Evolutionary conservation across 306 rosid species (phyloP).

Genomic region (Pyrus communis): DNA sequence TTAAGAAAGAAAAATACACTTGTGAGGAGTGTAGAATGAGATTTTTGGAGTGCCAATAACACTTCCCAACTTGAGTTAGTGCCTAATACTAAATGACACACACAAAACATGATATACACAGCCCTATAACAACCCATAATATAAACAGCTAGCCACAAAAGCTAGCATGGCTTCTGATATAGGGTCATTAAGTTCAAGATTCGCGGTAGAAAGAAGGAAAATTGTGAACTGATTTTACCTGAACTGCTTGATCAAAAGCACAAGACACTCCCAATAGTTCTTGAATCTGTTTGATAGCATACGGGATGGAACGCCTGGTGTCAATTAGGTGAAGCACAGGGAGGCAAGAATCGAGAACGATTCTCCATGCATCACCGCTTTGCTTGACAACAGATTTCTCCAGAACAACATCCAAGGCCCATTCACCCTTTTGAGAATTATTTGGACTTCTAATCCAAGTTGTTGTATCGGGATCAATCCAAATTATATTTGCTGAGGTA

Average conservation of each 20-base stretch:
- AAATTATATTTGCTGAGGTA: constrained; percentile 61
- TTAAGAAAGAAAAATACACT: no score
- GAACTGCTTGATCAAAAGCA: constrained; percentile 80
- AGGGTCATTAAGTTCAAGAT: neutral
- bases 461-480: constrained; percentile 75
- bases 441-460: constrained; percentile 64
- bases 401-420: constrained; percentile 67
- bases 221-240: constrained; percentile 27
- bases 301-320: constrained; percentile 76
- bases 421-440: constrained; percentile 60
- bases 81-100: neutral
- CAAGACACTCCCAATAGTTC: constrained; percentile 79
- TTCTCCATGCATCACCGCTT: constrained; percentile 98
- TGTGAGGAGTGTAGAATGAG: no score
- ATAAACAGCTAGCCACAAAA: neutral
- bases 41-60: no score
- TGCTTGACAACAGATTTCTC: constrained; percentile 66
- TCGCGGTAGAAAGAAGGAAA: neutral
- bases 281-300: constrained; percentile 78
- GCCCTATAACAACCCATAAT: neutral
- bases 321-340: constrained; percentile 87
- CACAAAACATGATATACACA: neutral
- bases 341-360: constrained; percentile 75
- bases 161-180: neutral
- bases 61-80: neutral